Evolutionary conservation across 192 early-diverging fungal genomes (phyloP), one percentile per base, ranked within the genome.

Genomic region (Gryganskiella cystojenkinii): DNA sequence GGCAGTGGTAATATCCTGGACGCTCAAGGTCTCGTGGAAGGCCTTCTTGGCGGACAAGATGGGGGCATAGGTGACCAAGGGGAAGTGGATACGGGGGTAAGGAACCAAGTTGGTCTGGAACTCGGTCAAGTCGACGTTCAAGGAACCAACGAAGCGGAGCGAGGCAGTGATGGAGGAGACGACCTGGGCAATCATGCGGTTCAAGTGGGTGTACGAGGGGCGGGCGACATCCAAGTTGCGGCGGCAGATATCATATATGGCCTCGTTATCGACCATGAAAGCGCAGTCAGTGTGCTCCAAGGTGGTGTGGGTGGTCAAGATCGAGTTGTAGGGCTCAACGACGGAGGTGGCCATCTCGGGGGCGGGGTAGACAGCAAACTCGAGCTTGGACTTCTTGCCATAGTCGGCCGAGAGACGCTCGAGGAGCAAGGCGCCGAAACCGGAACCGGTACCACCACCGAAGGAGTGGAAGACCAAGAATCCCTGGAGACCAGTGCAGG

Each of bases 41-140:
- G 97, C 95, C 90, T 99, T 99, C 84, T 92, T 91, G 64, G 94
- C 90, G 42, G 94, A 95, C 66, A 97, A 93, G 78, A 99, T 92
- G 28, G 92, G 97, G 24, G 97, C 95, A 80, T 99, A 99, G 64
- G 96, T 97, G 49, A 97, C 96, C 81, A 99, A 86, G 44, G 96
- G 97, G 93, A 98, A 99, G 86, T 98, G 92, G 82, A 99, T 99
- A 83, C 97, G 95, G 66, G 97, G 97, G 88, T 97, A 99, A 63
- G 97, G 97, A 37, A 99, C 97, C 88, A 99, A 87, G 91, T 99
- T 99, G 84, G 97, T 99, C 87, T 99, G 97, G 93, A 99, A 99
- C 88, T 99, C 97, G 81, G 91, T 98, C 87, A 99, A 86, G 70
- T 99, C 97, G 56, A 99, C 97, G 82, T 99, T 99, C 71, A 99